Percentiles rank a stretch among this genome's conserved stretches.
phyloP scores from a whole-genome alignment of 371 early-diverging fungal genomes.

The Mortierella sp. region DNA sequence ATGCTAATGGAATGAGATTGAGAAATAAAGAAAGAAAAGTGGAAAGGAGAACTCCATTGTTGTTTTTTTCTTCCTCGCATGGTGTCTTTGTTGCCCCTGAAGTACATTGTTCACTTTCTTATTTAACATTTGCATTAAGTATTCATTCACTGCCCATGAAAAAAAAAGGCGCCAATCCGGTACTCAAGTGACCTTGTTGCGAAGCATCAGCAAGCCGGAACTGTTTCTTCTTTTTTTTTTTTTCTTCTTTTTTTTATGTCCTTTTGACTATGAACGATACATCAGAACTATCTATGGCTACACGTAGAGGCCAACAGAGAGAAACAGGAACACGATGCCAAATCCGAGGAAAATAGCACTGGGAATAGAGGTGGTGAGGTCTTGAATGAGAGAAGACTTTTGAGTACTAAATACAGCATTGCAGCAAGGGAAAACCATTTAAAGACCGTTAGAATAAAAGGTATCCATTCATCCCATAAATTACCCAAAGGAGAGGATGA shows the following conservation, averaged over 20 bases:
- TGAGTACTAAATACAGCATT: slow-evolving; percentile 19
- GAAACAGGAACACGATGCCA: slow-evolving; percentile 51
- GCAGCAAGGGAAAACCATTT: neutral
- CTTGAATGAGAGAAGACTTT: slow-evolving; percentile 26
- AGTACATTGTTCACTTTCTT: neutral
- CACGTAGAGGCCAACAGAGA: slow-evolving; percentile 49
- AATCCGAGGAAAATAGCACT: slow-evolving; percentile 43
- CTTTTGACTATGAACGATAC: neutral
- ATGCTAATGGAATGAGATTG: neutral
- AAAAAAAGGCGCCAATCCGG: too few species aligned
- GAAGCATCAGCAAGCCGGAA: too few species aligned
- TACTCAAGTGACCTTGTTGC: neutral
- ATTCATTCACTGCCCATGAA: neutral
- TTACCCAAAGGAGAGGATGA: too few species aligned
- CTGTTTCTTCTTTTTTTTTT: neutral
- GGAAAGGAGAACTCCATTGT: neutral
- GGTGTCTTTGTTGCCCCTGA: slow-evolving; percentile 2
- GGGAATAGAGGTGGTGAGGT: slow-evolving; percentile 33
- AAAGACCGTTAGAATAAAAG: neutral
- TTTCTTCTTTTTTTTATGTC: neutral
- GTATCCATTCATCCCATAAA: neutral
- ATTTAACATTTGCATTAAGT: neutral
- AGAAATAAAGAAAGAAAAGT: neutral
- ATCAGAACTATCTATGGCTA: neutral
- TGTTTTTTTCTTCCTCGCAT: neutral